Conservation (phyloP, 805 yeast species). For the Candida maris region DNA sequence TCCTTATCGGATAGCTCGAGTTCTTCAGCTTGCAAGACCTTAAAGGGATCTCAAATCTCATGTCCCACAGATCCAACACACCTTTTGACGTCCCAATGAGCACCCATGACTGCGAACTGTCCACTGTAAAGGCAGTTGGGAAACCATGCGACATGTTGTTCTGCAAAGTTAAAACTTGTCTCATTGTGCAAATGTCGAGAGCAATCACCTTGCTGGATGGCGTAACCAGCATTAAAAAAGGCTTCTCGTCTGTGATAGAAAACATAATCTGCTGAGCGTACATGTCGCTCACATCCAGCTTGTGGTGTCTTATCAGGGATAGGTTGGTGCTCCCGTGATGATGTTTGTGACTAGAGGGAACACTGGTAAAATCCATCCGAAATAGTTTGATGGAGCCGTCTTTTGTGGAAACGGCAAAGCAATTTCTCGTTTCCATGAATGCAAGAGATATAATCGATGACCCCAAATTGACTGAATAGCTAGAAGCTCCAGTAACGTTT, state of each 20-base stretch:
- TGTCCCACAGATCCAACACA: conserved; percentile 74
- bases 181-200: conserved; percentile 59
- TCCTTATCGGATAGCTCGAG: conserved; percentile 42
- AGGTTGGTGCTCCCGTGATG: conserved; percentile 19
- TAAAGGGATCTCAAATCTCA: conserved; percentile 59
- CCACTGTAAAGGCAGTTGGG: conserved; percentile 56
- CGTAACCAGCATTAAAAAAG: conserved; percentile 49
- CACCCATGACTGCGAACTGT: conserved; percentile 54
- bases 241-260: conserved; percentile 36
- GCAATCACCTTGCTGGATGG: conserved; percentile 47
- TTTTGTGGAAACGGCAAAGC: conserved; percentile 52
- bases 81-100: conserved; percentile 76
- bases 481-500: conserved; percentile 52
- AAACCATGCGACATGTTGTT: conserved; percentile 66
- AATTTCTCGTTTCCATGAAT: conserved; percentile 52
- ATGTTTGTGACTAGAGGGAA: conserved; percentile 4
- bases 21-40: conserved; percentile 57
- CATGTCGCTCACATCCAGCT: conserved; percentile 33
- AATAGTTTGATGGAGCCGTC: conserved; percentile 45
- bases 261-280: conserved; percentile 44
- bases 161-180: conserved; percentile 36
- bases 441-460: conserved; percentile 46
- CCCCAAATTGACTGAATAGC: conserved; percentile 44
- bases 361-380: conserved; percentile 33
- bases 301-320: conserved; percentile 38